Base-by-base conservation (phyloP, 2,329 filamentous ascomycete genomes). In the Neurospora crassa region DNA sequence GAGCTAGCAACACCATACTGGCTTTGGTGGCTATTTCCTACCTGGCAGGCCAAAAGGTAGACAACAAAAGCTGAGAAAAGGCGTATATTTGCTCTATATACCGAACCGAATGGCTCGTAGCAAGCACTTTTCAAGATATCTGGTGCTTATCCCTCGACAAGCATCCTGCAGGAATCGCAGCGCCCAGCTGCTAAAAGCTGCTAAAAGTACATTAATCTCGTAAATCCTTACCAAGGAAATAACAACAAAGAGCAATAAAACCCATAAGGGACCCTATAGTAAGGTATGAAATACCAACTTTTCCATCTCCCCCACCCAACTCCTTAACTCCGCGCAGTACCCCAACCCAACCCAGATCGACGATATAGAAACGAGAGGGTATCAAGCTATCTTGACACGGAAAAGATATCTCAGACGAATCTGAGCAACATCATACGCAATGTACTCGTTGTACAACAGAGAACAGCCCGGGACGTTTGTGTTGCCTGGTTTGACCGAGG, bases 381-480 rank as follows among this genome's bases (percentile, higher is more conserved):
- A 8, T 3, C 5, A 53, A 24, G 8, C 20, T 40, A 82, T 85
- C 77, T 84, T 85, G 68, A 92, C 87, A 6, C 88, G 85, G 77
- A 93, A 86, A 4, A 93, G 82, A 76, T 93, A 93, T 5, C 91
- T 86, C 5, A 93, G 83, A 63, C 89, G 88, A 42, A 93, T 85
- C 78, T 93, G 91, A 0, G 89, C 83, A 3, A 91, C 82, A 74
- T 93, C 86, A 76, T 93, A 93, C 69, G 84, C 85, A 73, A 93
- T 92, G 79, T 89, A 93, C 81, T 93, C 91, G 77, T 93, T 93
- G 81, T 93, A 93, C 68, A 81, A 78, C 29, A 93, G 82, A 40
- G 78, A 80, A 0, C 87, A 84, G 12, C 79, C 76, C 0, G 74
- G 41, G 0, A 87, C 78, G 0, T 83, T 80, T 0, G 87, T 90